Conservation (phyloP, 164 flowering plant genomes). For the Sedum album region DNA sequence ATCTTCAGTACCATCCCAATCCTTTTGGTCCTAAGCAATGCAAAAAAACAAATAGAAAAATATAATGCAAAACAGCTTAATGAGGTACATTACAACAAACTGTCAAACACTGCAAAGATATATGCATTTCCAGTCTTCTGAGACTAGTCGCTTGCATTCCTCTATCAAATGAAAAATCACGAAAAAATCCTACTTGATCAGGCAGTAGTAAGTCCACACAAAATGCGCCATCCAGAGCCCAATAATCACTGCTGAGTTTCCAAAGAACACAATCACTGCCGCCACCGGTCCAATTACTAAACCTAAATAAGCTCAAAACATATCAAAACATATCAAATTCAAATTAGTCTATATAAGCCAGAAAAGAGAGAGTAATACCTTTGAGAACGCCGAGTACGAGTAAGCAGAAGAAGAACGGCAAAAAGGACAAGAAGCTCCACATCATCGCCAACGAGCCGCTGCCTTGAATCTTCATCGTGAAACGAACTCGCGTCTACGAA, state of each 20-base stretch:
- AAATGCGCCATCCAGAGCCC: constrained; percentile 86
- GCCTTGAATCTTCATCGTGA: constrained; percentile 45
- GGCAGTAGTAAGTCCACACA: constrained; percentile 74
- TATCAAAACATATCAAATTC: neutral
- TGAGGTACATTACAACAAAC: too few relatives aligned
- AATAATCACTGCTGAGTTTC: constrained; percentile 61
- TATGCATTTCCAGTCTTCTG: too few relatives aligned
- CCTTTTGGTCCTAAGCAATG: constrained; percentile 72
- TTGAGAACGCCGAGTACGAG: constrained; percentile 44
- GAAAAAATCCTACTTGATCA: constrained; percentile 40
- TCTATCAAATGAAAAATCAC: neutral
- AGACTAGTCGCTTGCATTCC: too few relatives aligned
- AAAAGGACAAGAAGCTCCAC: constrained; percentile 67
- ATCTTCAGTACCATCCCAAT: constrained; percentile 60
- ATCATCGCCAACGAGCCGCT: constrained; percentile 36
- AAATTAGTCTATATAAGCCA: constrained; percentile 5
- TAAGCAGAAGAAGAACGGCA: constrained; percentile 69
- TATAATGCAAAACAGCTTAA: neutral
- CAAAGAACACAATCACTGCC: constrained; percentile 34
- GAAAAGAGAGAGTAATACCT: too few relatives aligned
- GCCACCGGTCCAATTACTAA: constrained; percentile 44
- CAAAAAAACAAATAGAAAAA: constrained; percentile 9
- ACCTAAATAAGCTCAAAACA: constrained; percentile 28
- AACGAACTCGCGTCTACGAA: neutral
- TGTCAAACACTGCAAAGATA: too few relatives aligned